Base-by-base conservation (phyloP, 192 early-diverging fungal genomes). In the Rhizoclosmatium sp. region DNA sequence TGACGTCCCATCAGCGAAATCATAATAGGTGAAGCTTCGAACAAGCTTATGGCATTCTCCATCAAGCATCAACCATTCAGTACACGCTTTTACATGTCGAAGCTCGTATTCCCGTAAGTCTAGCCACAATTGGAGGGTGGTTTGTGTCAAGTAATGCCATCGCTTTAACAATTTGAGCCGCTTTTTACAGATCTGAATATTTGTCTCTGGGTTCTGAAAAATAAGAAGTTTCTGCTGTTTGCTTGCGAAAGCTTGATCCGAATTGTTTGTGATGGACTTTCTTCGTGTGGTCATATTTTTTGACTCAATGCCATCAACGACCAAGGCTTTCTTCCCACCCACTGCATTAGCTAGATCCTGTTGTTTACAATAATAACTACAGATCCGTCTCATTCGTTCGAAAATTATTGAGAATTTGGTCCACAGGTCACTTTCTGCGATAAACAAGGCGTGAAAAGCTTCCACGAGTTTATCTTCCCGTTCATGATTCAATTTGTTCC, bases 191-290 rank as follows among this genome's bases (percentile, higher is more conserved):
- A 75, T 64, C 2, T 46, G 16, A 3, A 47, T 19, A 47, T 64
- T 64, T 5, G 73, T 75, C 62, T 75, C 73, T 39, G 73, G 73
- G 46, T 75, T 75, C 46, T 64, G 59, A 42, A 75, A 75, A 49
- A 51, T 58, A 21, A 71, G 51, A 19, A 71, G 31, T 71, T 71
- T 71, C 39, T 71, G 70, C 41, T 71, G 70, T 71, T 71, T 71
- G 16, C 48, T 10, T 14, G 54, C 47, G 62, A 75, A 64, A 19
- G 73, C 73, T 21, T 47, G 59, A 47, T 75, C 47, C 2, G 73
- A 21, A 19, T 51, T 21, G 12, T 19, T 44, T 0, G 73, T 62
- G 44, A 75, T 44, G n/a, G 73, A 75, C 0, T 9, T 4, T 64
- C 73, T 45, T 3, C 69, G 78, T 2, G 12, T 5, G 16, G n/a